Base-by-base conservation (phyloP, 1,284 basidiomycete species). In the Marasmius tenuissimus region DNA sequence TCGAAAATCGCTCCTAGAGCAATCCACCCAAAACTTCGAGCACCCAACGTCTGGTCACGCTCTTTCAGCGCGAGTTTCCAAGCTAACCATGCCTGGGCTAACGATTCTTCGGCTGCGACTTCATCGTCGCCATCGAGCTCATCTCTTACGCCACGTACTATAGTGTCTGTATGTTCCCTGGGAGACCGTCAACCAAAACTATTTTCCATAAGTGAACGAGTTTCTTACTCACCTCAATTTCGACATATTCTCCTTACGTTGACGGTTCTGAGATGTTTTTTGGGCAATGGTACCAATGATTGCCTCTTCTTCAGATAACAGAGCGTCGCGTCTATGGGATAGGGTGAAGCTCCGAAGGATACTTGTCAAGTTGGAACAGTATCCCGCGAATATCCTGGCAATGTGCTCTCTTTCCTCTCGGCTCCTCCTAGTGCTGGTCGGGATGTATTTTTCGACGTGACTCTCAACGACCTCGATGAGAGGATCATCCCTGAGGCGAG, bases 261-360 rank as follows among this genome's bases (percentile, higher is more conserved):
- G 78, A 6, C 83, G 76, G 33, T 81, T 80, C 64, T 87, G 84
- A 0, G 85, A 82, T 11, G 77, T 83, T 63, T 85, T 85, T 39
- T 84, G 84, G 0, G 83, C 76, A 61, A 89, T 88, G 0, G 86
- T 87, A 0, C 87, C 87, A 22, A 88, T 72, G 5, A 86, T 73
- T 0, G 79, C 85, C 70, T 89, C 87, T 66, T 83, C 86, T 68
- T 90, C 85, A 3, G 82, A 81, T 4, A 89, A 72, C 63, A 79
- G 75, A 0, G 78, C 74, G 4, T 70, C 70, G 40, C 75, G 76
- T 7, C 70, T 65, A 52, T 75, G 75, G n/a, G 81, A 83, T 1
- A 88, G 72, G 2, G 81, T 80, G 67, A 83, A 75, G n/a, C 76
- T 72, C 27, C 74, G 70, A 62, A 85, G 85, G 18, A 86, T 82